Conservation (phyloP, 2,329 filamentous ascomycete species). For the Calonectria pteridis region DNA sequence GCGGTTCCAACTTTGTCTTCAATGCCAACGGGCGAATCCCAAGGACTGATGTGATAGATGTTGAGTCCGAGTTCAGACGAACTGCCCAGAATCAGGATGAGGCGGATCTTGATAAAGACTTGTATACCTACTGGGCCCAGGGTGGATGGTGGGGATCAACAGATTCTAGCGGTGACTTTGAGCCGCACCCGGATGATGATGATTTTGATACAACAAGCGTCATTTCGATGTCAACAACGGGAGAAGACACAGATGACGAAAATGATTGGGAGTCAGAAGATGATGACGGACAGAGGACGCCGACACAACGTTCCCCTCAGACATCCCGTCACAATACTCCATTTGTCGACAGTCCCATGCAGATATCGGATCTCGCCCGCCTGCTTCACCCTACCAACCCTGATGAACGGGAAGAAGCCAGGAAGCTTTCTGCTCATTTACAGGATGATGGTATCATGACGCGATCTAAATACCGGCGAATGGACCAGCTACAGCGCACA, state of each 20-base stretch:
- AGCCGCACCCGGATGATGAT: conserved; percentile 65
- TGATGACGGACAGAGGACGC: conserved; percentile 73
- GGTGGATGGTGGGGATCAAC: conserved; percentile 88
- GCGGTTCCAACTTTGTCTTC: conserved; percentile 11
- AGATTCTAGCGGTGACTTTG: conserved; percentile 85
- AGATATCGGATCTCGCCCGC: conserved; percentile 77
- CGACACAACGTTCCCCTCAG: conserved; percentile 74
- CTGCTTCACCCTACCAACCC: conserved; percentile 84
- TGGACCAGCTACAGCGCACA: conserved; percentile 76
- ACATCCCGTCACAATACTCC: conserved; percentile 67
- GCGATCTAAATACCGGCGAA: conserved; percentile 79
- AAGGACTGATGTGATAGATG: conserved; percentile 76
- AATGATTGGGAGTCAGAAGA: conserved; percentile 62
- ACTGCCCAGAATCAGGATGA: conserved; percentile 65
- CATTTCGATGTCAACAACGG: conserved; percentile 68
- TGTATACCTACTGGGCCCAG: conserved; percentile 88
- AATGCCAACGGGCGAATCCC: conserved; percentile 68
- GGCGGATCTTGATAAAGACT: conserved; percentile 75
- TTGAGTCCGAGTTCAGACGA: conserved; percentile 82
- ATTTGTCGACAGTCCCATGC: conserved; percentile 71
- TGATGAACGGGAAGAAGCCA: conserved; percentile 85
- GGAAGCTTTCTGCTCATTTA: conserved; percentile 84
- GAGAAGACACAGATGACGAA: conserved; percentile 59
- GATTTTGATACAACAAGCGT: conserved; percentile 85
- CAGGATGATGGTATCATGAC: conserved; percentile 80